These are phyloP conservation scores for Erodium chrysanthum DNA, from an alignment of 441 rosid genomes.

Conservation along the genomic window DNA sequence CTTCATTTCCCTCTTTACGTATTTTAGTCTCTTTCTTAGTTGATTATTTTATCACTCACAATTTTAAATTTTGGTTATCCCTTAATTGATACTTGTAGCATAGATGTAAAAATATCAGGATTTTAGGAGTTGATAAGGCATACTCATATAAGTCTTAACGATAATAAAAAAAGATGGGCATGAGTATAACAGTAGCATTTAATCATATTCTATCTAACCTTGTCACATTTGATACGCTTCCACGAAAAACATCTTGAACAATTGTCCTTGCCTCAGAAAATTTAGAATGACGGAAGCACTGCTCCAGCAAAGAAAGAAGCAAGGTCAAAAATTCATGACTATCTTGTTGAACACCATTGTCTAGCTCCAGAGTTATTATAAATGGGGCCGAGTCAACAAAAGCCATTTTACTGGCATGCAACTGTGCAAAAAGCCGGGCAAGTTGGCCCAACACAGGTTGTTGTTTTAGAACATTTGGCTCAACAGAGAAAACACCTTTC, in stretches of 20 bases:
- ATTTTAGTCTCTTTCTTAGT: background rate
- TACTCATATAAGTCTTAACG: background rate
- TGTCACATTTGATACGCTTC: slow-evolving; percentile 93
- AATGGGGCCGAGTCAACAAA: slow-evolving; percentile 92
- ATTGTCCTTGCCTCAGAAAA: slow-evolving; percentile 53
- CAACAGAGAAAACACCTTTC: slow-evolving; percentile 72
- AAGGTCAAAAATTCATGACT: slow-evolving; percentile 90
- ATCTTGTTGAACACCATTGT: slow-evolving; percentile 95
- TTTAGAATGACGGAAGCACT: slow-evolving; percentile 60
- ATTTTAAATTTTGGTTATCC: background rate
- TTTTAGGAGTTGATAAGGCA: background rate
- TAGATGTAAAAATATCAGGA: background rate
- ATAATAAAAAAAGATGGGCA: background rate
- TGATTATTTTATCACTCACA: background rate
- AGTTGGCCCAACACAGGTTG: slow-evolving; percentile 85
- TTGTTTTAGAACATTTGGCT: slow-evolving; percentile 55
- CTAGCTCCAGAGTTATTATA: slow-evolving; percentile 78
- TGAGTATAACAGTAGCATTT: slow-evolving; percentile 6
- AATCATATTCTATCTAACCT: slow-evolving; percentile 46
- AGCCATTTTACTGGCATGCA: slow-evolving; percentile 74
- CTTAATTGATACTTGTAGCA: slow-evolving; percentile 1
- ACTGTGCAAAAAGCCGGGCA: slow-evolving; percentile 70
- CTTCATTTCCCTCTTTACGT: background rate
- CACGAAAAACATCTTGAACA: slow-evolving; percentile 97
- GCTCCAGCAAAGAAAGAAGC: slow-evolving; percentile 90